Percentiles rank a stretch among this genome's conserved stretches.
Evolutionary conservation across 345 rosid genomes (phyloP).

Genomic region (Noccaea bulbosa): DNA sequence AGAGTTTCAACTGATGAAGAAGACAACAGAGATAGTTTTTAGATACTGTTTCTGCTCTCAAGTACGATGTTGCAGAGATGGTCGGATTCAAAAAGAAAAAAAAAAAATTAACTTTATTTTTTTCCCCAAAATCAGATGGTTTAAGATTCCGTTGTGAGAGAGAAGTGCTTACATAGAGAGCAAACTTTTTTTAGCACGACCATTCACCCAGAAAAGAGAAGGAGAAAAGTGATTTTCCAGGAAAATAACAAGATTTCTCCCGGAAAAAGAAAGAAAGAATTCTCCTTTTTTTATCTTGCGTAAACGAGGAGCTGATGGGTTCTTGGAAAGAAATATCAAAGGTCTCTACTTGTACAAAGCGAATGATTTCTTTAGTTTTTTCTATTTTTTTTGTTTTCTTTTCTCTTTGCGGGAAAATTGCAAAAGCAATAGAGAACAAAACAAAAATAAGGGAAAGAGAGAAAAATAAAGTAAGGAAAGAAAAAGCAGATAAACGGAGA

Average conservation of each 20-base stretch:
- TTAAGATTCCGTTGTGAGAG: conserved; percentile 25
- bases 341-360: conserved; percentile 24
- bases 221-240: neutral
- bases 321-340: conserved; percentile 25
- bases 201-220: conserved; percentile 24
- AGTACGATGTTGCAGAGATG: conserved; percentile 45
- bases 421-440: conserved; percentile 24
- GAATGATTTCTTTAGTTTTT: conserved; percentile 8
- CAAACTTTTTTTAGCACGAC: conserved; percentile 15
- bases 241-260: conserved; percentile 5
- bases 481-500: conserved; percentile 33
- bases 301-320: conserved; percentile 23
- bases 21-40: conserved; percentile 22
- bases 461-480: conserved; percentile 10
- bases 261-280: neutral
- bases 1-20: conserved; percentile 13
- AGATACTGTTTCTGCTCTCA: conserved; percentile 34
- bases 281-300: conserved; percentile 12
- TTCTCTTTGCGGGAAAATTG: conserved; percentile 25
- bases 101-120: neutral
- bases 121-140: conserved; percentile 25
- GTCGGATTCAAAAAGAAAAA: conserved; percentile 28
- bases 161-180: conserved; percentile 27
- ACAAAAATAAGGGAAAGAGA: neutral
- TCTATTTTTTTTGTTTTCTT: neutral